Conservation (phyloP, 148 eudicot genomes). For the Rhododendron williamsianum region DNA sequence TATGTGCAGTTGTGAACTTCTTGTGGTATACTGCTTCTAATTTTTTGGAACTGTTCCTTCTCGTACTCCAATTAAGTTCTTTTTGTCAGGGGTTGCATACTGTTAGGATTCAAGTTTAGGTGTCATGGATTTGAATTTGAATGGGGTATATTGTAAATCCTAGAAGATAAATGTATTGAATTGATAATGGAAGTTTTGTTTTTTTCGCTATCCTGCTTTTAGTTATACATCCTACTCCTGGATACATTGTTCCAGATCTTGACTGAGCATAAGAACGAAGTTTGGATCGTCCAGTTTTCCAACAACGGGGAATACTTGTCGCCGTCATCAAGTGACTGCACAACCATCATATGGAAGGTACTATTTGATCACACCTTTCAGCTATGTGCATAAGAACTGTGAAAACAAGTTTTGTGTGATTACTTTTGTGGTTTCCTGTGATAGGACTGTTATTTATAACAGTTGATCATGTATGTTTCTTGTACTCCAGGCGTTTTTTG, state of each 20-base stretch:
- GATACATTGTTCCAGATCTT: constrained; percentile 48
- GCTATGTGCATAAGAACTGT: constrained; percentile 4
- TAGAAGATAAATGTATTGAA: background rate
- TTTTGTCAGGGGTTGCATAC: constrained; percentile 1
- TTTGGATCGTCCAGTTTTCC: constrained; percentile 94
- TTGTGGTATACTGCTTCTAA: background rate
- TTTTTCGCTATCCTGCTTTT: background rate
- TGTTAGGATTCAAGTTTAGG: background rate
- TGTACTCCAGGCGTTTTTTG: background rate
- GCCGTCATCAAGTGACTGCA: constrained; percentile 81
- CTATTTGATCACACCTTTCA: background rate
- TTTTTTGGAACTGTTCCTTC: background rate
- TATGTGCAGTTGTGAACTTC: background rate
- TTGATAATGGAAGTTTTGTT: background rate
- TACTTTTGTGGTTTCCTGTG: background rate
- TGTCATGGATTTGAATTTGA: background rate
- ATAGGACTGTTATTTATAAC: background rate
- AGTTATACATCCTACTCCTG: background rate
- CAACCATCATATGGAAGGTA: constrained; percentile 98
- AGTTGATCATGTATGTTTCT: background rate
- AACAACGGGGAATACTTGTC: constrained; percentile 78
- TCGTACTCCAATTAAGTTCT: background rate
- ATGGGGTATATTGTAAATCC: background rate
- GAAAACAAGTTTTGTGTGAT: constrained; percentile 2
- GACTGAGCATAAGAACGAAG: constrained; percentile 75